Percentiles rank a stretch among this genome's conserved stretches.
Conservation (phyloP, 257 asterid genomes). For the Plantago major region DNA sequence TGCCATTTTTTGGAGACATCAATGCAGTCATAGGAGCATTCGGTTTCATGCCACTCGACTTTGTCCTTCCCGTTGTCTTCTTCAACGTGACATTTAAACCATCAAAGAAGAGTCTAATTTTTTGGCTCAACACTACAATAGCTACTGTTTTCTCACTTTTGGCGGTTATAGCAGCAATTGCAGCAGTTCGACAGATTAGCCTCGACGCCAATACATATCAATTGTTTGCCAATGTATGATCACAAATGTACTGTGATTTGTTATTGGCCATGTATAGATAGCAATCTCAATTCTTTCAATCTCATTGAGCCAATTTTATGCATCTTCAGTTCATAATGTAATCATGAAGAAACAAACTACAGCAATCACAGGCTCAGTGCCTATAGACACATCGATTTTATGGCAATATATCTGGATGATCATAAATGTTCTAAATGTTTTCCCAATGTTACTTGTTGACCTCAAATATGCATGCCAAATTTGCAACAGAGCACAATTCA, state of each 20-base stretch:
- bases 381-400: too few relatives aligned
- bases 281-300: too few relatives aligned
- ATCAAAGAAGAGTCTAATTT: slow-evolving; percentile 40
- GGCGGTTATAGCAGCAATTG: slow-evolving; percentile 64
- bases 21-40: slow-evolving; percentile 79
- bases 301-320: too few relatives aligned
- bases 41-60: slow-evolving; percentile 89
- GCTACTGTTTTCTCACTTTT: slow-evolving; percentile 54
- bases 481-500: too few relatives aligned
- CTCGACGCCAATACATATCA: slow-evolving; percentile 71
- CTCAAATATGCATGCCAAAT: too few relatives aligned
- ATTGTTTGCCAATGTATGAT: slow-evolving; percentile 63
- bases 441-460: too few relatives aligned
- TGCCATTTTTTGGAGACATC: slow-evolving; percentile 85
- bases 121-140: slow-evolving; percentile 57
- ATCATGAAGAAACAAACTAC: too few relatives aligned
- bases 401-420: too few relatives aligned
- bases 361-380: too few relatives aligned
- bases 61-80: slow-evolving; percentile 77
- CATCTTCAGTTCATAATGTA: too few relatives aligned
- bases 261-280: too few relatives aligned
- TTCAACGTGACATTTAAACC: slow-evolving; percentile 80
- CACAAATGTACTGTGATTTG: not conserved
- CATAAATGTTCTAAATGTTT: too few relatives aligned
- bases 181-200: slow-evolving; percentile 80